A percentile compares a stretch with the other conserved stretches of the same genome.
Evolutionary conservation across 148 eudicot genomes (phyloP).

Genomic region (Chenopodium berlandieri): DNA sequence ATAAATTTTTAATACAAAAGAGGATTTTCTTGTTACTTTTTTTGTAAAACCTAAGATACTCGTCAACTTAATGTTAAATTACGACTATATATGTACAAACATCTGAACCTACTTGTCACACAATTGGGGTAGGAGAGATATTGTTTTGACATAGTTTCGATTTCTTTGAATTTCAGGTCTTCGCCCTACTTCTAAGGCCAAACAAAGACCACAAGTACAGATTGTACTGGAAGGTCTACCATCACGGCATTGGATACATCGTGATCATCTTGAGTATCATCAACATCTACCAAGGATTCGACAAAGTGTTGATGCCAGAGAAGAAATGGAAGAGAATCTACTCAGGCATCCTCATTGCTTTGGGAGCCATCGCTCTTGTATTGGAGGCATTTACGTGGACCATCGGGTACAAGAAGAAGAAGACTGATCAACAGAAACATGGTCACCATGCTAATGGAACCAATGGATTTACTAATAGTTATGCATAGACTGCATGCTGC

Average conservation of each 20-base stretch:
- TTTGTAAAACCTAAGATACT: too few relatives aligned
- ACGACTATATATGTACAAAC: too few relatives aligned
- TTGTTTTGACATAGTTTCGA: not conserved
- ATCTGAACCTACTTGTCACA: too few relatives aligned
- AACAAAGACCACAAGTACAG: constrained; percentile 41
- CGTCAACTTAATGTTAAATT: too few relatives aligned
- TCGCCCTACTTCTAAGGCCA: constrained; percentile 54
- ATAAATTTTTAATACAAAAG: too few relatives aligned
- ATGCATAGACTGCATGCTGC: constrained; percentile 20
- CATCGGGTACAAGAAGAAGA: constrained; percentile 40
- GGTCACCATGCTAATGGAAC: constrained; percentile 19
- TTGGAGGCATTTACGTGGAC: constrained; percentile 50
- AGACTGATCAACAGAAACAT: constrained; percentile 18
- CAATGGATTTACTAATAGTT: constrained; percentile 24
- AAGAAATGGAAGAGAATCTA: constrained; percentile 47
- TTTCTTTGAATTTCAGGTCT: constrained; percentile 30
- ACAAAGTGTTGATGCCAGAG: constrained; percentile 35
- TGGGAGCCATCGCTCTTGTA: constrained; percentile 33
- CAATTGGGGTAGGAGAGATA: too few relatives aligned
- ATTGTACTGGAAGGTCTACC: constrained; percentile 58
- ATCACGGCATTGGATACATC: constrained; percentile 48
- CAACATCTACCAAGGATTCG: constrained; percentile 58
- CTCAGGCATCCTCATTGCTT: constrained; percentile 37
- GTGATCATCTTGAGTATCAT: constrained; percentile 35
- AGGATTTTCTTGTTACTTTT: too few relatives aligned